Conservation (phyloP, 2,329 filamentous ascomycete genomes). For the Elsinoe arachidis region DNA sequence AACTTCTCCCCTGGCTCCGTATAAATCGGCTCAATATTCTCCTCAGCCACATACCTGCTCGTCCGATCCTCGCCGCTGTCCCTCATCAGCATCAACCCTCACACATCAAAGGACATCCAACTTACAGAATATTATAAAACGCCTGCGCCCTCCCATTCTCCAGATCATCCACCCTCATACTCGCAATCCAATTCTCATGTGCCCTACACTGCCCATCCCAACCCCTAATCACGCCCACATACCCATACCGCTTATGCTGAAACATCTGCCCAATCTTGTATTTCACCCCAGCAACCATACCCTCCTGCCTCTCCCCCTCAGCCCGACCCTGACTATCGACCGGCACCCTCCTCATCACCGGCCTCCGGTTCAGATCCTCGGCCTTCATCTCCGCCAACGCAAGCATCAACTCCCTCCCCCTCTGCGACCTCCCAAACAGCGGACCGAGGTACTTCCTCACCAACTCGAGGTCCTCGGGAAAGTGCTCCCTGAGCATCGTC, state of each 20-base stretch:
- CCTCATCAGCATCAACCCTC: conserved; percentile 9
- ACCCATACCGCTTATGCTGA: conserved; percentile 69
- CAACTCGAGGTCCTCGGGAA: conserved; percentile 63
- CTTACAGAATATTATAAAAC: conserved; percentile 84
- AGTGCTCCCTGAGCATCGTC: conserved; percentile 55
- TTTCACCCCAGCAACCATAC: conserved; percentile 34
- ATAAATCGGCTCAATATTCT: conserved; percentile 62
- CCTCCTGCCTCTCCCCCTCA: neutral
- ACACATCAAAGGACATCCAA: conserved; percentile 20
- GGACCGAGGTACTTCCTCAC: conserved; percentile 60
- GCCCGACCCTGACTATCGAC: conserved; percentile 18
- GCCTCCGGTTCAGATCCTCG: conserved; percentile 48
- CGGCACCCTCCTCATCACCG: conserved; percentile 18
- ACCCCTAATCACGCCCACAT: conserved; percentile 75
- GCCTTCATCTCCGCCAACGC: conserved; percentile 48
- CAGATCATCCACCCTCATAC: conserved; percentile 54
- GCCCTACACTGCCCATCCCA: conserved; percentile 61
- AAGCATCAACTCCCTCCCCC: conserved; percentile 47
- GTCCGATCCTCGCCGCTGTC: conserved; percentile 56
- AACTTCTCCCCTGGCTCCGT: conserved; percentile 48
- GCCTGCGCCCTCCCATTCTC: conserved; percentile 55
- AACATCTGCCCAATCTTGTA: conserved; percentile 79
- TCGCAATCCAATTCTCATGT: conserved; percentile 54
- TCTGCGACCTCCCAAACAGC: conserved; percentile 44
- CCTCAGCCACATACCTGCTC: conserved; percentile 67